Evolutionary conservation across 2,329 filamentous ascomycete species (phyloP), one percentile per base, ranked within the genome.

Genomic region (Colletotrichum aenigma): DNA sequence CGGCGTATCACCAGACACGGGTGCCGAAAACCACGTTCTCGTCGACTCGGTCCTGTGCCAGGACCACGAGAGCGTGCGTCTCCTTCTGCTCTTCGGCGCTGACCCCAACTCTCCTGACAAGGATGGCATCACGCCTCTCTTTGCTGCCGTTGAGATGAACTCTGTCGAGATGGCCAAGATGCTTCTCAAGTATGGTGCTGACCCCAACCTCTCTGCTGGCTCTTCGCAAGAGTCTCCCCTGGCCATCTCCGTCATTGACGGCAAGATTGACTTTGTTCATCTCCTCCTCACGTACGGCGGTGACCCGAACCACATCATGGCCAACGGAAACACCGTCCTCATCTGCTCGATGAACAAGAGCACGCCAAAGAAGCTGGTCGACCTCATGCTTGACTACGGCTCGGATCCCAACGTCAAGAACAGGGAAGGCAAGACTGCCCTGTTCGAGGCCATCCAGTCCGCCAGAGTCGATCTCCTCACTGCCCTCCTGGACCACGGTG

Each of bases 151-250:
- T 4, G 90, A 89, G 78, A 87, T 87, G 75, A 87, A 86, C 0
- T 91, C 90, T 80, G 81, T 90, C 55, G 89, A 90, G 26, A 91
- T 88, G 4, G 91, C 91, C 0, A 89, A 89, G 34, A 84, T 90
- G 66, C 87, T 94, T 6, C 86, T 93, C 78, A 93, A 93, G 83
- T 93, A 94, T 76, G 91, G 92, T 13, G 91, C 90, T 18, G 90
- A 91, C 80, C 88, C 88, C 12, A 91, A 91, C 79, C 84, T 90
- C 61, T 82, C 85, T 2, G 84, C 86, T 2, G 88, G 90, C 1
- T 82, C 87, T 0, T 87, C 89, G 12, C 82, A 86, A 5, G 91
- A 93, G 76, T 89, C 90, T 2, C 89, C 93, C 0, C 84, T 94
- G 36, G 86, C 87, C 21, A 78, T 88, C 66, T 87, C 91, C 18